phyloP scores from a whole-genome alignment of 306 rosid genomes.

The Aeschynomene evenia region DNA sequence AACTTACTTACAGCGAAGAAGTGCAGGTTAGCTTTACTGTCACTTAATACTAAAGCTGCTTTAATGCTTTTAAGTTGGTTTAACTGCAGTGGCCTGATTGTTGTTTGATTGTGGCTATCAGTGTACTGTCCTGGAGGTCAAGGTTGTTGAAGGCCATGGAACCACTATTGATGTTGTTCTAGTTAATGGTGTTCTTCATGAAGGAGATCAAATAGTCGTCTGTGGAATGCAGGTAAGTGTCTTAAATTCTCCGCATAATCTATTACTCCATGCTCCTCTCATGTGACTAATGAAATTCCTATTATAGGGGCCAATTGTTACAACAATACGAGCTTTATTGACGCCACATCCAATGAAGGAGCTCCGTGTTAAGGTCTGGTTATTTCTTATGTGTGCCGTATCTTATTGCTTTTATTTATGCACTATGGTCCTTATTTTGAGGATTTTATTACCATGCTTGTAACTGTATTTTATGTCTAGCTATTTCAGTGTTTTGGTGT shows the following conservation, averaged over 20 bases:
- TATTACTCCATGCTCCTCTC: neutral
- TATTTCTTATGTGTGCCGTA: neutral
- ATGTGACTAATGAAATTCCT: slow-evolving; percentile 20
- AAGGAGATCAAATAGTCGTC: slow-evolving; percentile 97
- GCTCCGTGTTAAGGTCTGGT: slow-evolving; percentile 84
- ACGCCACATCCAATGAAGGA: slow-evolving; percentile 99
- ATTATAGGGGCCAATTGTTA: slow-evolving; percentile 80
- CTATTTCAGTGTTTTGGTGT: neutral
- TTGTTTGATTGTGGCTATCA: slow-evolving; percentile 40
- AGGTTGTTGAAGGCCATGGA: slow-evolving; percentile 96
- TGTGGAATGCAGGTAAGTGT: slow-evolving; percentile 89
- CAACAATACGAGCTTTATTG: slow-evolving; percentile 86
- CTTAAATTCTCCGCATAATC: slow-evolving; percentile 12
- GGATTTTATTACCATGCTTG: neutral
- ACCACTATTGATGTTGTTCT: slow-evolving; percentile 96
- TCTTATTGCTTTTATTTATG: neutral
- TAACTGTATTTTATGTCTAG: neutral
- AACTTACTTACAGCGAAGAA: slow-evolving; percentile 82
- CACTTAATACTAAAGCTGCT: slow-evolving; percentile 16
- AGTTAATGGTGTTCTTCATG: slow-evolving; percentile 95
- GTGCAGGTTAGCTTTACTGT: slow-evolving; percentile 67
- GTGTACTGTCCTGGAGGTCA: slow-evolving; percentile 98
- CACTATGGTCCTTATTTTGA: neutral
- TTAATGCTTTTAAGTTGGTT: slow-evolving; percentile 25
- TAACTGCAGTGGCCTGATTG: slow-evolving; percentile 38